phyloP scores from a whole-genome alignment of 2,329 filamentous ascomycete genomes.

The Scedosporium apiospermum region DNA sequence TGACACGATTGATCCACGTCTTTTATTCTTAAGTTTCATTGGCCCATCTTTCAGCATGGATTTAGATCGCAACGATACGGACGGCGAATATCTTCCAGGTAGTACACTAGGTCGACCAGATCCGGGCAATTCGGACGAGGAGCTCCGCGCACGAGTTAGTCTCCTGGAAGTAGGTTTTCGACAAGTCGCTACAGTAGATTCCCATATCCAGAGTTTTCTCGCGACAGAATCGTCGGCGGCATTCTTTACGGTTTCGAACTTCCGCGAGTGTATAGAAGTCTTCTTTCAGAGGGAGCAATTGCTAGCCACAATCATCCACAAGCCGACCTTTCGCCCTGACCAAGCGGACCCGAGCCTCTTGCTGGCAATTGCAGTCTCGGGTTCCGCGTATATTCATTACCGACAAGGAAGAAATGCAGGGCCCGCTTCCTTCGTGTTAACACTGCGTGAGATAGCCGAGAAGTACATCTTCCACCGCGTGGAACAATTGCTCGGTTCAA shows the following conservation, averaged over 20 bases:
- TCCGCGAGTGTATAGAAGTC: not conserved
- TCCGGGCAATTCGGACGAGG: not conserved
- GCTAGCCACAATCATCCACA: not conserved
- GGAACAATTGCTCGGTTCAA: not conserved
- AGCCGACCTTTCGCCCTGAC: not conserved
- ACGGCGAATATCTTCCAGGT: not conserved
- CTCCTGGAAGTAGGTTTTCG: not conserved
- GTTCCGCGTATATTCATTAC: not conserved
- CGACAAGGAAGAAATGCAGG: not conserved
- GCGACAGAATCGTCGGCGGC: not conserved
- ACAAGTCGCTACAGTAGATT: not conserved
- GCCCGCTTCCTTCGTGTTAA: not conserved
- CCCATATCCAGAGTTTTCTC: not conserved
- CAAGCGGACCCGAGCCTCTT: not conserved
- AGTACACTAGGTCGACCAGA: not conserved
- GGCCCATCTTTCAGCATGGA: not conserved
- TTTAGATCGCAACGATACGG: not conserved
- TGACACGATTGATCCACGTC: not conserved
- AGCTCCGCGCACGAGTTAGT: not conserved
- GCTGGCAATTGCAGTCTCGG: not conserved
- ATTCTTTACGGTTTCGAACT: not conserved
- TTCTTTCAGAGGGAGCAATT: not conserved
- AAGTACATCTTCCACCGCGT: not conserved
- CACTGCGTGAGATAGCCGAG: not conserved
- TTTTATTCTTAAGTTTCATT: not conserved